Conservation (phyloP, 495 filamentous ascomycete species). For the Penicillium bovifimosum region DNA sequence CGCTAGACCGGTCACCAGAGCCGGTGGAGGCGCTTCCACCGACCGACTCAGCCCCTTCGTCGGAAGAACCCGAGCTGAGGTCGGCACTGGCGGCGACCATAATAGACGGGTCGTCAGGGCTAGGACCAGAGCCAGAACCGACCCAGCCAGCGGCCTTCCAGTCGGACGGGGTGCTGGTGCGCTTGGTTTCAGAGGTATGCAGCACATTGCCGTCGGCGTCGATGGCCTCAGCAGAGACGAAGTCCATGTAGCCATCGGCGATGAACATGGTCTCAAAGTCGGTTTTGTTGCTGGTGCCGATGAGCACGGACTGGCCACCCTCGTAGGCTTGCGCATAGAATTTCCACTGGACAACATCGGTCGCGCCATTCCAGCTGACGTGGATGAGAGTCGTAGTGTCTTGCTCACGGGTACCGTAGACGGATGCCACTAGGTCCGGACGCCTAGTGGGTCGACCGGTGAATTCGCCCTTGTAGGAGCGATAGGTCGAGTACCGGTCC, state of each 20-base stretch:
- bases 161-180: constrained; percentile 26
- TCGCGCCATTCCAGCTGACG: constrained; percentile 48
- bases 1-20: background rate
- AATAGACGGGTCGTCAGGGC: constrained; percentile 30
- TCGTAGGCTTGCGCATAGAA: constrained; percentile 33
- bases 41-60: constrained; percentile 12
- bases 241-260: constrained; percentile 38
- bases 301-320: constrained; percentile 19
- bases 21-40: constrained; percentile 2
- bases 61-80: constrained; percentile 5
- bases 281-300: constrained; percentile 34
- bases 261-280: constrained; percentile 45
- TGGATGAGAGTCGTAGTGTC: constrained; percentile 36
- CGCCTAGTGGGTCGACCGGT: constrained; percentile 30
- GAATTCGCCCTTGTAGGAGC: constrained; percentile 38
- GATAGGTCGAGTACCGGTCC: constrained; percentile 36
- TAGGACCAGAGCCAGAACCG: constrained; percentile 18
- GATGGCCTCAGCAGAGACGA: constrained; percentile 35
- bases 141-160: constrained; percentile 35
- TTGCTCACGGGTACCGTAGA: constrained; percentile 31
- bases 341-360: constrained; percentile 37
- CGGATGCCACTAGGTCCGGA: constrained; percentile 32
- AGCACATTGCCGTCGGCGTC: constrained; percentile 29
- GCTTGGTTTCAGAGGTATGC: constrained; percentile 25
- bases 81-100: constrained; percentile 19